Conservation (phyloP, 495 filamentous ascomycete species). For the Wilcoxina mikolae region DNA sequence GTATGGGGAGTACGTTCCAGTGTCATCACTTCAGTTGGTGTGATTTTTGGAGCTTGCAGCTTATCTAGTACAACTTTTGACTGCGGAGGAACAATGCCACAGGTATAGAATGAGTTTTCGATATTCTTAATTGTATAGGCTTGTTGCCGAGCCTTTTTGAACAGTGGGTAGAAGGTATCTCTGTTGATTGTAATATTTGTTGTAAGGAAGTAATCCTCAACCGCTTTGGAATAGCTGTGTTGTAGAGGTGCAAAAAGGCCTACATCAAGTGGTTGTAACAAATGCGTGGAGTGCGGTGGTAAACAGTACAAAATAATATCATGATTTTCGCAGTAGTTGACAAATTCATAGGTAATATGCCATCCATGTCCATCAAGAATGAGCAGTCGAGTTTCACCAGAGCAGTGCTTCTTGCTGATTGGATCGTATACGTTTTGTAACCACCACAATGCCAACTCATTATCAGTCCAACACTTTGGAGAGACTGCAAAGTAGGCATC, state of each 20-base stretch:
- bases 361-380: conserved; percentile 12
- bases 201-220: conserved; percentile 8
- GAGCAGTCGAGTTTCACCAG: neutral
- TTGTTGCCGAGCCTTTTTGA: neutral
- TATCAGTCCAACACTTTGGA: conserved; percentile 2
- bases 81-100: neutral
- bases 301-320: conserved; percentile 9
- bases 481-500: neutral
- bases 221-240: conserved; percentile 1
- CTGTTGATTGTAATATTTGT: neutral
- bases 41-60: no score
- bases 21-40: no score
- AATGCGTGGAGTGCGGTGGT: conserved; percentile 2
- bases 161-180: conserved; percentile 7
- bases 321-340: conserved; percentile 8
- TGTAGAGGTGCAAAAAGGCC: no score
- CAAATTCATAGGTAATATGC: conserved; percentile 2
- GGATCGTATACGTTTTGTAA: conserved; percentile 10
- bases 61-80: no score
- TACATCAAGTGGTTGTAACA: no score
- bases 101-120: conserved; percentile 3
- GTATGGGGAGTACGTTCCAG: neutral
- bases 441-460: conserved; percentile 1
- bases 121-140: conserved; percentile 9
- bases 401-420: neutral